Evolutionary conservation across 768 basidiomycete species (phyloP), one percentile per base, ranked within the genome.

Genomic region (Sarcodon sp.): DNA sequence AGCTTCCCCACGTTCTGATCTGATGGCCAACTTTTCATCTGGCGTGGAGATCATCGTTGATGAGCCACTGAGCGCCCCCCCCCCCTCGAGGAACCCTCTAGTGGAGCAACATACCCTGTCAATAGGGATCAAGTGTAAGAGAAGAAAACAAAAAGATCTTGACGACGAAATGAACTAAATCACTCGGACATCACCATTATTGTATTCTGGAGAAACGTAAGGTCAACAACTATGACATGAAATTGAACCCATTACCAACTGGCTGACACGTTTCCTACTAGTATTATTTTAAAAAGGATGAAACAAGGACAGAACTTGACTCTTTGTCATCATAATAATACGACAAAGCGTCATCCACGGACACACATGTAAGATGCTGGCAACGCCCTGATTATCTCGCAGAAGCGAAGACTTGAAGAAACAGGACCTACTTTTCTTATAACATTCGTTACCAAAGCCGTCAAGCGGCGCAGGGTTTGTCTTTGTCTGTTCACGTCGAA

Each of bases 221-320:
- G n/a, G n/a, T n/a, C n/a, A n/a, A n/a, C n/a, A n/a, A n/a, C n/a
- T n/a, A n/a, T n/a, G n/a, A n/a, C n/a, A n/a, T n/a, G n/a, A n/a
- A n/a, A n/a, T n/a, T n/a, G n/a, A n/a, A n/a, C n/a, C 61, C 5
- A 49, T 59, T 13, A 65, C 65, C 7, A 83, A 49, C 7, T 60
- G 60, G 7, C 59, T 57, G 21, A 76, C 68, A 35, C 72, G 76
- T 44, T 68, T 66, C 54, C 86, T n/a, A n/a, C 77, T 35, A 90
- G 59, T 55, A 85, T 79, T 16, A 75, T 60, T 60, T 68, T 71
- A n/a, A 45, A 90, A 55, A 34, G 61, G 67, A 35, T 74, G 69
- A 53, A 84, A 81, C 3, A 91, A 60, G 1, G 66, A 68, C 38
- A 77, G 73, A 0, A 81, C 83, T 21, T 69, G 65, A 21, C 73